Evolutionary conservation across 73 alveolate species (phyloP), one percentile per base, ranked within the genome.

Genomic region (Symbiodinium pilosum): DNA sequence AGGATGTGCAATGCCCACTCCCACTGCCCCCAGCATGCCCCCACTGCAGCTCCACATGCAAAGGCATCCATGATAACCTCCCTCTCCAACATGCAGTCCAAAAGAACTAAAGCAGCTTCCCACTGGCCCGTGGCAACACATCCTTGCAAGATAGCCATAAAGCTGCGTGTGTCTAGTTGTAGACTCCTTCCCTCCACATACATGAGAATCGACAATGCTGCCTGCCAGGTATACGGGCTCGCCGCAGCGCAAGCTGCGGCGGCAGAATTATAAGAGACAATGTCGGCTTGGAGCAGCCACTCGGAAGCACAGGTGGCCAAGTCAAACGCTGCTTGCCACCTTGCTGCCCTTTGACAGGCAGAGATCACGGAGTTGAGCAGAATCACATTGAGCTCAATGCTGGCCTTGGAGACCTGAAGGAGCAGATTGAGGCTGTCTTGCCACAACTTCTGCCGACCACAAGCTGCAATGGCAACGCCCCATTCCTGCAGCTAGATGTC

Each of bases 41-140:
- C 51, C 40, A 91, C 97, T 4, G 97, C 97, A 21, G 97, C 97
- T 43, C 87, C 97, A 32, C 89, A 91, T 20, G 38, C 97, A 71
- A 91, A 91, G 6, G 97, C 97, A 43, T 91, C 97, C 42, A 71
- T 56, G n/a, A 14, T 42, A 4, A 91, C 83, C 24, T 32, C 32
- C 28, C 38, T 36, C 18, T 47, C 56, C 88, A n/a, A 5, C 97
- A 91, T 91, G 14, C 42, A 11, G n/a, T 38, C 77, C 51, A 91
- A 81, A 32, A 91, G 42, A 14, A 1, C 28, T 21, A 91, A 75
- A 32, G 56, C 18, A 3, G 81, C 97, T 21, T 40, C 83, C 97
- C 97, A 91, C 32, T 54, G 52, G 8, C 68, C 68, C 30, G 30
- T 14, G 4, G 87, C 73, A 41, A 42, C 43, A 47, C 97, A 91